A percentile compares a stretch with the other conserved stretches of the same genome.
Evolutionary conservation across 2,329 filamentous ascomycete genomes (phyloP).

Genomic region (Zopfia rhizophila): DNA sequence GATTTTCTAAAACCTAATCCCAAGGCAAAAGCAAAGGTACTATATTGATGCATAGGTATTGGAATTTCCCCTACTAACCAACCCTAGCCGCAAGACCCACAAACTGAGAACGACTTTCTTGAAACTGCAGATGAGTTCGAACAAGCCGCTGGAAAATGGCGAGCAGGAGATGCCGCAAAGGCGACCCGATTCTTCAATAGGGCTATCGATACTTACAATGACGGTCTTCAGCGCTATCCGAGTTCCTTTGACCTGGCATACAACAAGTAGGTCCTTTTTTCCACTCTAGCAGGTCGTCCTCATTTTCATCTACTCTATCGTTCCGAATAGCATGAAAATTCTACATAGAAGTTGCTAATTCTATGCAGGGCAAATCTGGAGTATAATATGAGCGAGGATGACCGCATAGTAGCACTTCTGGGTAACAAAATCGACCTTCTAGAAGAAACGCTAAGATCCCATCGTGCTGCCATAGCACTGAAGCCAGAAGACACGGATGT

Average conservation of each 20-base stretch:
- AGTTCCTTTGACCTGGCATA: slow-evolving; percentile 76
- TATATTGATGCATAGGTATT: not conserved
- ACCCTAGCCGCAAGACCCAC: slow-evolving; percentile 59
- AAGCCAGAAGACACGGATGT: slow-evolving; percentile 73
- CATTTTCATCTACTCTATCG: not conserved
- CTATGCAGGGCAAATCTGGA: slow-evolving; percentile 70
- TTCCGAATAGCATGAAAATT: not conserved
- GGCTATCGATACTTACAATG: slow-evolving; percentile 73
- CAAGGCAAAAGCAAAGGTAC: slow-evolving; percentile 38
- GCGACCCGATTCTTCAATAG: slow-evolving; percentile 70
- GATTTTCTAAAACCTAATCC: slow-evolving; percentile 43
- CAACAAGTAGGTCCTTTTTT: slow-evolving; percentile 69
- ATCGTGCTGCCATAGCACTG: slow-evolving; percentile 69
- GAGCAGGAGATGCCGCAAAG: slow-evolving; percentile 75
- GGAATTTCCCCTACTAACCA: slow-evolving; percentile 8
- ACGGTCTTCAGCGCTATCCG: slow-evolving; percentile 70
- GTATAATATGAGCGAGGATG: slow-evolving; percentile 75
- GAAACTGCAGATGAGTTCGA: slow-evolving; percentile 75
- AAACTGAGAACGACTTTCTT: slow-evolving; percentile 74
- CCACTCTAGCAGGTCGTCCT: not conserved
- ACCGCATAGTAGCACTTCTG: slow-evolving; percentile 69
- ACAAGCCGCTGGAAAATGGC: slow-evolving; percentile 79
- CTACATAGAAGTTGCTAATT: slow-evolving; percentile 14
- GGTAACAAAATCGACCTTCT: slow-evolving; percentile 66
- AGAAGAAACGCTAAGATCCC: slow-evolving; percentile 69